phyloP scores from a whole-genome alignment of 1,139 yeast genomes.

The Yamadazyma pseudoaaseri region DNA sequence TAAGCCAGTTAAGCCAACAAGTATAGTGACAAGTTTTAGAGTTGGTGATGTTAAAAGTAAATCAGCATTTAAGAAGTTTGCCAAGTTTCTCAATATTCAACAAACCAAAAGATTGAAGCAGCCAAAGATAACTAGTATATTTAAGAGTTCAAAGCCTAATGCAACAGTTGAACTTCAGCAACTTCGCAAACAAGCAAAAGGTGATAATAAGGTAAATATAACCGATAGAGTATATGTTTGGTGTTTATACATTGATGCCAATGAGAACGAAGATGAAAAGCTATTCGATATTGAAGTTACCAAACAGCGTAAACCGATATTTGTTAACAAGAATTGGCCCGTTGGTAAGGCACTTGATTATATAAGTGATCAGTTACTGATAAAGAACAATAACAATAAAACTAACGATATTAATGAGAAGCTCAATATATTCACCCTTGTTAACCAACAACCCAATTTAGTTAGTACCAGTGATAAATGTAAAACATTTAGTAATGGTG shows the following conservation, averaged over 20 bases:
- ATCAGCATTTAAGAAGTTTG: slow-evolving; percentile 47
- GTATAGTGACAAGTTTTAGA: slow-evolving; percentile 23
- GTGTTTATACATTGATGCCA: slow-evolving; percentile 49
- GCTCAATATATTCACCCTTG: slow-evolving; percentile 42
- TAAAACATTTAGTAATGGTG: slow-evolving; percentile 13
- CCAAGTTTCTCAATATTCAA: slow-evolving; percentile 41
- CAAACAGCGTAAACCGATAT: slow-evolving; percentile 40
- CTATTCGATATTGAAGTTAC: slow-evolving; percentile 26
- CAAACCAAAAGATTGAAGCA: slow-evolving; percentile 16
- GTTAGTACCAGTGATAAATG: slow-evolving; percentile 42
- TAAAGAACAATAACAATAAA: slow-evolving; percentile 57
- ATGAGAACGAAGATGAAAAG: slow-evolving; percentile 24
- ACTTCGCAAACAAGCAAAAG: slow-evolving; percentile 58
- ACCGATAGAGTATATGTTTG: slow-evolving; percentile 64
- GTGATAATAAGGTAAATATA: slow-evolving; percentile 57
- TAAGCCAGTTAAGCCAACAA: slow-evolving; percentile 24
- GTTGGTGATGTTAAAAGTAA: slow-evolving; percentile 27
- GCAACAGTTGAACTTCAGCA: slow-evolving; percentile 27
- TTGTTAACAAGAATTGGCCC: slow-evolving; percentile 63
- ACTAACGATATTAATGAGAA: slow-evolving; percentile 42
- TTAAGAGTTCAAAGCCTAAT: slow-evolving; percentile 14
- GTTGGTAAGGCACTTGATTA: slow-evolving; percentile 77
- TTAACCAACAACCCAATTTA: slow-evolving; percentile 23
- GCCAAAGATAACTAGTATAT: slow-evolving; percentile 16
- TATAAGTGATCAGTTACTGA: slow-evolving; percentile 52